Evolutionary conservation across 179 eudicot species (phyloP).

Genomic region (Spergularia azorica): DNA sequence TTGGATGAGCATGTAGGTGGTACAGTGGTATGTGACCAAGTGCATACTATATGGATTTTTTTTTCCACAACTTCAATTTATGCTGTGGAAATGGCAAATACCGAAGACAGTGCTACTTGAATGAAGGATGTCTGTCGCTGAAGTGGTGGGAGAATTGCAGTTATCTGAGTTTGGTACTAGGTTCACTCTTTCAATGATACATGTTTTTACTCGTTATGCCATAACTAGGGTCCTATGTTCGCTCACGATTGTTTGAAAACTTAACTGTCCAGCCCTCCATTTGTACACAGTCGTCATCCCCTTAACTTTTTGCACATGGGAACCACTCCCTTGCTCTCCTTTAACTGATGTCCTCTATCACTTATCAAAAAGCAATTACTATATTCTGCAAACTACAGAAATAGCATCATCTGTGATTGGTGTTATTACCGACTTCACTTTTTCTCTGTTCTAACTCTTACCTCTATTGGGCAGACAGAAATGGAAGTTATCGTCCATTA

Average conservation of each 20-base stretch:
- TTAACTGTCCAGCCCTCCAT: no score
- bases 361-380: neutral
- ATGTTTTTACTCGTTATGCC: neutral
- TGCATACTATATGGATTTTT: no score
- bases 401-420: conserved; percentile 3
- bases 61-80: no score
- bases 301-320: no score
- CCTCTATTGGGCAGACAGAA: conserved; percentile 39
- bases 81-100: no score
- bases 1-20: no score
- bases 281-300: no score
- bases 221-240: neutral
- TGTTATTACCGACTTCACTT: neutral
- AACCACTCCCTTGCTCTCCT: no score
- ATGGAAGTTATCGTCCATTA: conserved; percentile 44
- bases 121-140: neutral
- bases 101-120: neutral
- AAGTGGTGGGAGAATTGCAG: neutral
- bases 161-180: neutral
- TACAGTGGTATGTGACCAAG: no score
- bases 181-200: neutral
- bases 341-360: no score
- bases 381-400: neutral
- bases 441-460: neutral
- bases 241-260: no score